Evolutionary conservation across 176 grass and related monocot genomes (phyloP).

Genomic region (Ananas comosus): DNA sequence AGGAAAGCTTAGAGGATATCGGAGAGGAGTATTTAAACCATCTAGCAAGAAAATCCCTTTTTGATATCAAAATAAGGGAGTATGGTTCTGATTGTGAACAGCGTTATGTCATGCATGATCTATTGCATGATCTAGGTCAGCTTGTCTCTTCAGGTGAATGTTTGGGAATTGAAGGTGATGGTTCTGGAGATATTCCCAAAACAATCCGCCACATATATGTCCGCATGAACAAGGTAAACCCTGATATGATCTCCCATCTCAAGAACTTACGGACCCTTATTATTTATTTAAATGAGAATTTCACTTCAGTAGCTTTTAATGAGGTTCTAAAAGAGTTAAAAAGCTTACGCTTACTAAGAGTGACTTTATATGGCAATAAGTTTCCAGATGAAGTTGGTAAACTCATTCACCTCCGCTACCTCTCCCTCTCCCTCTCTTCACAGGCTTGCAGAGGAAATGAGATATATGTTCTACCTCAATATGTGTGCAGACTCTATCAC

Average conservation of each 20-base stretch:
- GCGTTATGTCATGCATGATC: slow-evolving; percentile 23
- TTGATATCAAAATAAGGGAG: neutral
- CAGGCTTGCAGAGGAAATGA: slow-evolving; percentile 6
- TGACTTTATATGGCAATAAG: slow-evolving; percentile 1
- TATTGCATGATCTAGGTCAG: slow-evolving; percentile 21
- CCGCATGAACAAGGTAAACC: too few relatives aligned
- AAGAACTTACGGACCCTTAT: slow-evolving; percentile 29
- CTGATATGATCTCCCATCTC: slow-evolving; percentile 7
- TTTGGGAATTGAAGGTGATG: neutral
- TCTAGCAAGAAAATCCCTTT: slow-evolving; percentile 14
- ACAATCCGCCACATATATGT: slow-evolving; percentile 28
- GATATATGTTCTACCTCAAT: neutral
- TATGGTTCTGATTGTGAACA: too few relatives aligned
- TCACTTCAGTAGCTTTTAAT: neutral
- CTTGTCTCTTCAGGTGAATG: slow-evolving; percentile 19
- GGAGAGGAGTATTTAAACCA: neutral
- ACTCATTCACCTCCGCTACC: slow-evolving; percentile 29
- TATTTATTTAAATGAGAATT: slow-evolving; percentile 13
- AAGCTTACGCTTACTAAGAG: slow-evolving; percentile 13
- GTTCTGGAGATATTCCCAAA: neutral
- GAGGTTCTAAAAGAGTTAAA: slow-evolving; percentile 11
- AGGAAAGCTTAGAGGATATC: neutral
- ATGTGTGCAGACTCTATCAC: slow-evolving; percentile 19
- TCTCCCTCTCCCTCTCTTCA: slow-evolving; percentile 7
- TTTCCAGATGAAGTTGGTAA: slow-evolving; percentile 20